These are phyloP conservation scores for Quillaja saponaria DNA, from an alignment of 306 rosid genomes.

Conservation along the genomic window DNA sequence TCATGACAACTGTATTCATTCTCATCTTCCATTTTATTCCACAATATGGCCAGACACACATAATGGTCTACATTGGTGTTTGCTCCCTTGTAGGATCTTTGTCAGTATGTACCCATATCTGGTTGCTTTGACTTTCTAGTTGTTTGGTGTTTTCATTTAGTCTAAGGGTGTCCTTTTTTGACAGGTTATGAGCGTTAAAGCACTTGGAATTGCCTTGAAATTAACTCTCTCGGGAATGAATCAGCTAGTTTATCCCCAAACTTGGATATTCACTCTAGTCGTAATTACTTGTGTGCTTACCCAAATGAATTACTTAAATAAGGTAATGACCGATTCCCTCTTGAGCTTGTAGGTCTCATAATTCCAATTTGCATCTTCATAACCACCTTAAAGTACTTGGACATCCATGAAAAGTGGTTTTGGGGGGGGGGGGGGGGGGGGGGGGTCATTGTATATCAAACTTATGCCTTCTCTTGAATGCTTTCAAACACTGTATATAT, in stretches of 20 bases:
- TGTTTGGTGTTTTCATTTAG: constrained; percentile 25
- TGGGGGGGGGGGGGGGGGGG: too few relatives aligned
- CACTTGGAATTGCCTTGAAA: constrained; percentile 96
- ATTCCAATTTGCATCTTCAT: not conserved
- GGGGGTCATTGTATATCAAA: not conserved
- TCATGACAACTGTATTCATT: constrained; percentile 69
- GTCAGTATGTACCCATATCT: constrained; percentile 65
- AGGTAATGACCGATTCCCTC: constrained; percentile 43
- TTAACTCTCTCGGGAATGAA: constrained; percentile 90
- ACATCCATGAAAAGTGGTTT: not conserved
- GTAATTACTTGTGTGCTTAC: constrained; percentile 87
- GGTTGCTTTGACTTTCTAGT: constrained; percentile 16
- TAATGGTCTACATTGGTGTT: constrained; percentile 96
- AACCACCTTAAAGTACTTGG: not conserved
- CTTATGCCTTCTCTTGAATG: not conserved
- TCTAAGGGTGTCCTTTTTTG: constrained; percentile 40
- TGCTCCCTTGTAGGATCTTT: constrained; percentile 98
- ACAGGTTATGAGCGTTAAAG: constrained; percentile 99
- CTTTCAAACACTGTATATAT: too few relatives aligned
- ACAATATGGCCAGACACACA: constrained; percentile 94
- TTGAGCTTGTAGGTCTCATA: constrained; percentile 20
- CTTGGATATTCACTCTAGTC: constrained; percentile 85
- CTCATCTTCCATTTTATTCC: constrained; percentile 86
- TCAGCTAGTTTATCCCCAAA: constrained; percentile 89
- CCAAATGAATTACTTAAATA: constrained; percentile 98